Evolutionary conservation across 225 moss, liverwort and hornwort genomes (phyloP).

Genomic region (Climacium dendroides): DNA sequence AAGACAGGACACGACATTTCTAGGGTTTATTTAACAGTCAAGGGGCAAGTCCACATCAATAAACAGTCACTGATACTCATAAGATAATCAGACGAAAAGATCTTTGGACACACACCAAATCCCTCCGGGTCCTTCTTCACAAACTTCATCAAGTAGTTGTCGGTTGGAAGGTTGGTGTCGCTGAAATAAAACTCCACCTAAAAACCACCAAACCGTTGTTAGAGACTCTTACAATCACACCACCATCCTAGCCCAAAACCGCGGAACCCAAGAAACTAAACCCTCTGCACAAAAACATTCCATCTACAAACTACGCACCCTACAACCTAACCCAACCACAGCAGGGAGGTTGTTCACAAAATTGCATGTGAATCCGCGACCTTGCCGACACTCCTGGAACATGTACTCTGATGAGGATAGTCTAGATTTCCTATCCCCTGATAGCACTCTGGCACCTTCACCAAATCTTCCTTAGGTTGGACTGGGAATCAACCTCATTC

Average conservation of each 20-base stretch:
- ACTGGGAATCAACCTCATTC: background rate
- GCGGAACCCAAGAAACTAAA: background rate
- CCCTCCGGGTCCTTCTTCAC: conserved; percentile 98
- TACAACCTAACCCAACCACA: background rate
- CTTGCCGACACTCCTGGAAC: background rate
- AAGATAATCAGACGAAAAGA: background rate
- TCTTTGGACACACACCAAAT: conserved; percentile 42
- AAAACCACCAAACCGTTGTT: background rate
- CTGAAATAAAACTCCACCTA: conserved; percentile 99
- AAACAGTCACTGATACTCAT: background rate
- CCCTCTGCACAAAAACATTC: background rate
- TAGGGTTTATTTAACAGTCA: background rate
- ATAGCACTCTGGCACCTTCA: background rate
- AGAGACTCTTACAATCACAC: background rate
- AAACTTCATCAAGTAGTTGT: conserved; percentile 95
- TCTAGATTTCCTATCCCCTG: background rate
- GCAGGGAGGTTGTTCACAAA: background rate
- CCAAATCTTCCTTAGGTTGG: background rate
- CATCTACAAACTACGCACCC: background rate
- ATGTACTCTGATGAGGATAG: background rate
- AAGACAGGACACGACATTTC: background rate
- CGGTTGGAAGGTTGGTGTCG: conserved; percentile 87
- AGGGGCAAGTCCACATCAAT: background rate
- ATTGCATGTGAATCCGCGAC: background rate
- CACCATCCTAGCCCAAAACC: background rate